Percentiles rank a stretch among this genome's conserved stretches.
Evolutionary conservation across 345 rosid species (phyloP).

Genomic region (Lepidium didymum): DNA sequence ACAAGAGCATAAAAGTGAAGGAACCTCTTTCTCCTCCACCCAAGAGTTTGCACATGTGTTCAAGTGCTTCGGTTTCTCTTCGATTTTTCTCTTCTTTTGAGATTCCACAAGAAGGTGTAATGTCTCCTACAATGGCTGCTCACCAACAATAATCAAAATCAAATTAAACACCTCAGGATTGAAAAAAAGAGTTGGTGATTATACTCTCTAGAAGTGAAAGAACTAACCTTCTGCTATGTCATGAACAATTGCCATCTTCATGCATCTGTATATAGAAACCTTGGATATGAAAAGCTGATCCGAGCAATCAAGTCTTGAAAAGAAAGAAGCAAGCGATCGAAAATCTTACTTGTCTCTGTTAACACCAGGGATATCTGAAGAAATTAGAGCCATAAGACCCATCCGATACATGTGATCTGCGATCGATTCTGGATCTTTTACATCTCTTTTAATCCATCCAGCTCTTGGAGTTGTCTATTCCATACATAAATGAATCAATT

Average conservation of each 20-base stretch:
- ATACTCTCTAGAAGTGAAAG: background rate
- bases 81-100: conserved; percentile 85
- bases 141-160: conserved; percentile 8
- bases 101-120: conserved; percentile 81
- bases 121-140: conserved; percentile 93
- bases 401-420: conserved; percentile 96
- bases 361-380: conserved; percentile 73
- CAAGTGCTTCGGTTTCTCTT: conserved; percentile 77
- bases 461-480: conserved; percentile 80
- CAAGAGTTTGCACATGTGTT: conserved; percentile 82
- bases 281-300: background rate
- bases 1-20: background rate
- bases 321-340: background rate
- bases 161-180: background rate
- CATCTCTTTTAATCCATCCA: conserved; percentile 78
- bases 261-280: conserved; percentile 48
- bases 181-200: background rate
- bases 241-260: conserved; percentile 94
- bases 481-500: background rate
- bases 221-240: conserved; percentile 83
- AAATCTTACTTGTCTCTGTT: conserved; percentile 67
- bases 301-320: background rate
- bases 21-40: conserved; percentile 82
- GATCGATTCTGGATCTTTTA: conserved; percentile 74
- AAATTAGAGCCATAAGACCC: conserved; percentile 85